Evolutionary conservation across 2,329 filamentous ascomycete genomes (phyloP).

Genomic region (Diaporthe caulivora): DNA sequence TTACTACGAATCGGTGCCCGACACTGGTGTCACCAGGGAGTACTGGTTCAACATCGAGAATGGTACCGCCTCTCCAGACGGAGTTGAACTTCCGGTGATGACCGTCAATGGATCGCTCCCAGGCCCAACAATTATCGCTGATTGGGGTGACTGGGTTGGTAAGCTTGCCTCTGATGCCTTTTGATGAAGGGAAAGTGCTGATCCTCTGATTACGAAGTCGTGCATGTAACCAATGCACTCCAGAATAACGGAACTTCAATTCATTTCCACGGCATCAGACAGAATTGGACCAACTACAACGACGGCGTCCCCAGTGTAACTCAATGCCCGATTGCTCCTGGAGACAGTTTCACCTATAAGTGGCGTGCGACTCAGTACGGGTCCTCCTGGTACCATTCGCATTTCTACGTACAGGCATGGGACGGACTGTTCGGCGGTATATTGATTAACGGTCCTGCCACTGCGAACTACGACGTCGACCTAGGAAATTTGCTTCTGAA

Average conservation of each 20-base stretch:
- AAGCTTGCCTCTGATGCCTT: slow-evolving; percentile 50
- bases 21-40: slow-evolving; percentile 57
- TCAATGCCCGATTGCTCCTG: slow-evolving; percentile 65
- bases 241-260: slow-evolving; percentile 52
- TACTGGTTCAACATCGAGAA: slow-evolving; percentile 50
- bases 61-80: slow-evolving; percentile 53
- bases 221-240: slow-evolving; percentile 8
- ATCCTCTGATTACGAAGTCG: neutral
- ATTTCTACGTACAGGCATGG: slow-evolving; percentile 61
- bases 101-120: slow-evolving; percentile 52
- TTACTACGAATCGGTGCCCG: slow-evolving; percentile 49
- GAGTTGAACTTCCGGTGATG: slow-evolving; percentile 48
- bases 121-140: slow-evolving; percentile 42
- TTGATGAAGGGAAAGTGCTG: slow-evolving; percentile 15
- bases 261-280: slow-evolving; percentile 56
- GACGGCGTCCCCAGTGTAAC: slow-evolving; percentile 56
- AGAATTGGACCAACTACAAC: slow-evolving; percentile 49
- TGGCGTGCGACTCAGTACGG: slow-evolving; percentile 68
- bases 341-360: slow-evolving; percentile 65
- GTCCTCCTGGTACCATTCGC: slow-evolving; percentile 71
- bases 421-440: slow-evolving; percentile 71
- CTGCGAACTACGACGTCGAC: slow-evolving; percentile 72
- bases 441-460: slow-evolving; percentile 70
- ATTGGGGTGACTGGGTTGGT: slow-evolving; percentile 53
- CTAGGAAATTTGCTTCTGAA: slow-evolving; percentile 68